A percentile compares a stretch with the other conserved stretches of the same genome.
Conservation (phyloP, 257 asterid species). For the Gynochthodes officinalis region DNA sequence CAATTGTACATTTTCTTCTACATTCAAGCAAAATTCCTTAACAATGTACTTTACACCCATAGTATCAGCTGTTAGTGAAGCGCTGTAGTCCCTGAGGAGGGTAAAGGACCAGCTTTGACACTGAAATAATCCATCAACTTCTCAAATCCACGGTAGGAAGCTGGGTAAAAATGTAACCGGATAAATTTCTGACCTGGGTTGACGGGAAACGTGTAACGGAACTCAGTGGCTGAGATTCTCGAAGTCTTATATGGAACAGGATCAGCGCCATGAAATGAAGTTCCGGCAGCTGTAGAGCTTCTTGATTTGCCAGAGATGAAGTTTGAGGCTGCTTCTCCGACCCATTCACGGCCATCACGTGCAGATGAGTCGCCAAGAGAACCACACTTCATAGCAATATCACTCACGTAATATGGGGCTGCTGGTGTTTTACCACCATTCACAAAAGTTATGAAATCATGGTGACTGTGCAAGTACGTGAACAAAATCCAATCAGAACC, state of each 20-base stretch:
- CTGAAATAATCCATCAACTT: conserved; percentile 15
- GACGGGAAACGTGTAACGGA: conserved; percentile 14
- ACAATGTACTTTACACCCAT: conserved; percentile 26
- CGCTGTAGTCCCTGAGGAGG: conserved; percentile 13
- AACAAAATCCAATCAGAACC: too few species aligned
- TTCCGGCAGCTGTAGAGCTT: conserved; percentile 4
- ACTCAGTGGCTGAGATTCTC: conserved; percentile 10
- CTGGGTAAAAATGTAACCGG: conserved; percentile 25
- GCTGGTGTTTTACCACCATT: neutral
- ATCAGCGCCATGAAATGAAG: neutral
- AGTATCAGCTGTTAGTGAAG: conserved; percentile 19
- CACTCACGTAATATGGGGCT: neutral
- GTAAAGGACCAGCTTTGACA: conserved; percentile 19
- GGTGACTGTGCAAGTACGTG: neutral
- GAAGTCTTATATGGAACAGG: conserved; percentile 13
- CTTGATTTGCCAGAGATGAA: conserved; percentile 9
- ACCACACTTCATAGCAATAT: conserved; percentile 20
- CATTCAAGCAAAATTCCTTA: conserved; percentile 45
- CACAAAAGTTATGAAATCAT: neutral
- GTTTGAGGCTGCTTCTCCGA: conserved; percentile 12
- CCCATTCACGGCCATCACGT: conserved; percentile 22
- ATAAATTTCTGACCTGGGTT: conserved; percentile 24
- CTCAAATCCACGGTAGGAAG: conserved; percentile 14
- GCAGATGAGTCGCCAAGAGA: conserved; percentile 7
- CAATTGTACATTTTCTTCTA: conserved; percentile 24